Evolutionary conservation across 1,284 basidiomycete species (phyloP).

Genomic region (Ceratobasidium sp.): DNA sequence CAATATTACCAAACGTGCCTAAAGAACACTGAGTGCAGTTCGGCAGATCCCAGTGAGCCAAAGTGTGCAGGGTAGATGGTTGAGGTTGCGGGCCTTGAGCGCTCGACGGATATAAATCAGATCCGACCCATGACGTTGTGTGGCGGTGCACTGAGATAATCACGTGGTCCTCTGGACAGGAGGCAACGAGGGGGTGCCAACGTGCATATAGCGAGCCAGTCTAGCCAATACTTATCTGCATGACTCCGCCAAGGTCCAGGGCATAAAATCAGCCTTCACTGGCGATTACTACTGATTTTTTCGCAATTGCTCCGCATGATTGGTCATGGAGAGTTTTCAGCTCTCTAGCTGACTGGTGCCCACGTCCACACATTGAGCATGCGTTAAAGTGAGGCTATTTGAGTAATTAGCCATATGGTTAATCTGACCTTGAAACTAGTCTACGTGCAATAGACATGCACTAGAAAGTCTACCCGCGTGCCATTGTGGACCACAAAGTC

Average conservation of each 20-base stretch:
- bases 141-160: constrained; percentile 25
- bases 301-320: neutral
- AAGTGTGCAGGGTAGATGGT: constrained; percentile 2
- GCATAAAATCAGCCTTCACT: constrained; percentile 14
- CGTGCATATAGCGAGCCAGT: constrained; percentile 27
- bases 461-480: neutral
- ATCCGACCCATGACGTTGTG: constrained; percentile 43
- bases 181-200: constrained; percentile 37
- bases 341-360: too few relatives aligned
- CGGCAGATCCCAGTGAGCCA: constrained; percentile 19
- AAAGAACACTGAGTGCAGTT: neutral
- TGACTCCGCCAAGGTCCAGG: constrained; percentile 15
- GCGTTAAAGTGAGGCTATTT: neutral
- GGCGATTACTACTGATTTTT: neutral
- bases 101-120: constrained; percentile 45
- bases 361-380: neutral
- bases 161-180: constrained; percentile 35
- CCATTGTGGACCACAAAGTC: constrained; percentile 4
- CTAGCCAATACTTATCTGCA: constrained; percentile 11
- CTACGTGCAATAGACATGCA: too few relatives aligned
- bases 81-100: constrained; percentile 27
- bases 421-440: too few relatives aligned
- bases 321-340: neutral
- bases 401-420: neutral
- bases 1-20: neutral